Evolutionary conservation across 169 alveolate species (phyloP).

Genomic region (Sarcocystis neurona): DNA sequence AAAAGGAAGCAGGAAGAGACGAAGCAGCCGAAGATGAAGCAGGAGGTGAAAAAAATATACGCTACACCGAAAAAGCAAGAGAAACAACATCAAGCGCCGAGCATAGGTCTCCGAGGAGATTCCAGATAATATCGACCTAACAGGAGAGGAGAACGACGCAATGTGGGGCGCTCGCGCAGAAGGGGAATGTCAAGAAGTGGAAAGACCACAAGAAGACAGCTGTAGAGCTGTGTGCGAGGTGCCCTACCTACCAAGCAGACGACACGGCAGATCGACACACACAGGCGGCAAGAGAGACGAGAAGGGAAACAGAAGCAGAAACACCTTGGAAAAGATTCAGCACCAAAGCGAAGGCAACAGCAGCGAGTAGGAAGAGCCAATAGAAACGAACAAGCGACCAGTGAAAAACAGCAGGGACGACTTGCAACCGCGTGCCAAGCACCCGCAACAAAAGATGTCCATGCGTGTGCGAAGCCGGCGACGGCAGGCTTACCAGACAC

Average conservation of each 20-base stretch:
- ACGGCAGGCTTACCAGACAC: too few relatives aligned
- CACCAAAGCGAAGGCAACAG: not conserved
- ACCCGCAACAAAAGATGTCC: not conserved
- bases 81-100: too few relatives aligned
- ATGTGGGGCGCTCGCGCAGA: too few relatives aligned
- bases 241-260: too few relatives aligned
- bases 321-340: not conserved
- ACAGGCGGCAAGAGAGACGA: too few relatives aligned
- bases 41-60: not conserved
- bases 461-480: too few relatives aligned
- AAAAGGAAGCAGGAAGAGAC: not conserved
- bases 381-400: not conserved
- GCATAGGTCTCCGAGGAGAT: not conserved
- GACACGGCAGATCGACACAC: too few relatives aligned
- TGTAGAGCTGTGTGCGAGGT: too few relatives aligned
- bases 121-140: not conserved
- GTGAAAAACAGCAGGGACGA: not conserved
- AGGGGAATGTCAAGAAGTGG: too few relatives aligned
- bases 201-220: too few relatives aligned
- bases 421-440: not conserved
- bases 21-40: not conserved
- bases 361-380: not conserved
- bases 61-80: too few relatives aligned
- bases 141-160: too few relatives aligned
- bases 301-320: not conserved